These are phyloP conservation scores for Aspergillus asperescens DNA, from an alignment of 495 filamentous ascomycete species.

Conservation along the genomic window DNA sequence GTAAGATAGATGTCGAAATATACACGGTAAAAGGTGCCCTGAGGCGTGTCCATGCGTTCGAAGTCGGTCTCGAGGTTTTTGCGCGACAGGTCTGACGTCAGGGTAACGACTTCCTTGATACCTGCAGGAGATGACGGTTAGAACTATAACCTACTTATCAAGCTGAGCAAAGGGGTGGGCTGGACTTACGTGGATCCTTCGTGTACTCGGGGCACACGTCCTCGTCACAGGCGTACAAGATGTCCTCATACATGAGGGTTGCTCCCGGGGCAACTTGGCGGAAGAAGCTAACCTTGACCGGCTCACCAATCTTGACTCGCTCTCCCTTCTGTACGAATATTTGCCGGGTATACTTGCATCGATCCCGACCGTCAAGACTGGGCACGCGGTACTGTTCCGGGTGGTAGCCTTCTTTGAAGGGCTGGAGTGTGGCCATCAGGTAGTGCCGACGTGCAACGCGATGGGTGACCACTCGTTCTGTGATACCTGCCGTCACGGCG, in stretches of 20 bases:
- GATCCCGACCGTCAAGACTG: constrained; percentile 90
- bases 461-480: constrained; percentile 90
- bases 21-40: constrained; percentile 93
- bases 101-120: constrained; percentile 98
- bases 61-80: constrained; percentile 99
- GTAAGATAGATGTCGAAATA: constrained; percentile 86
- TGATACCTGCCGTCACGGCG: constrained; percentile 86
- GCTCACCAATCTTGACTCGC: constrained; percentile 97
- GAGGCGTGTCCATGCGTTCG: constrained; percentile 97
- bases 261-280: constrained; percentile 95
- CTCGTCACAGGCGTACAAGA: constrained; percentile 95
- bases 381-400: constrained; percentile 97
- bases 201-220: constrained; percentile 98
- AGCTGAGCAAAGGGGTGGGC: background rate
- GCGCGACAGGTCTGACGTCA: constrained; percentile 91
- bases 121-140: constrained; percentile 45
- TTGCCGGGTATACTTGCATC: constrained; percentile 97
- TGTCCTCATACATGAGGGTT: constrained; percentile 98
- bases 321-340: constrained; percentile 99
- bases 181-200: constrained; percentile 88
- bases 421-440: constrained; percentile 97
- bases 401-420: constrained; percentile 98
- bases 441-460: constrained; percentile 98
- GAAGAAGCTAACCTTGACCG: constrained; percentile 98
- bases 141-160: background rate